A percentile compares a stretch with the other conserved stretches of the same genome.
Evolutionary conservation across 768 basidiomycete genomes (phyloP).

Genomic region (Trametes sanguinea): DNA sequence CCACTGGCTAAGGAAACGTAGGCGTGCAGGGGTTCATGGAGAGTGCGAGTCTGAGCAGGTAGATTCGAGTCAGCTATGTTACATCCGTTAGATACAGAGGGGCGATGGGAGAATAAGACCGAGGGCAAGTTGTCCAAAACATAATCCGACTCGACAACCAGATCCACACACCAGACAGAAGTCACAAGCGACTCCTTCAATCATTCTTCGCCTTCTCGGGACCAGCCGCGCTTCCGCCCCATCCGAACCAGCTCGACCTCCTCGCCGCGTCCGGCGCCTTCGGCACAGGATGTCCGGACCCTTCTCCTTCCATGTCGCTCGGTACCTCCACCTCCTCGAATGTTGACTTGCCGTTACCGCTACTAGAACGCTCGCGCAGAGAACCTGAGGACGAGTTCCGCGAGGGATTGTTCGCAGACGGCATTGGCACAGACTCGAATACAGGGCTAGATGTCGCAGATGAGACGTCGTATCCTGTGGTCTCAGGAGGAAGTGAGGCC

Average conservation of each 20-base stretch:
- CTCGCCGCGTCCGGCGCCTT: constrained; percentile 31
- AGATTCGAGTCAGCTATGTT: neutral
- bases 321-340: constrained; percentile 76
- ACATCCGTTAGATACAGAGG: constrained; percentile 2
- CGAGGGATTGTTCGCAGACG: constrained; percentile 33
- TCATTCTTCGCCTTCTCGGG: constrained; percentile 59
- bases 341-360: constrained; percentile 35
- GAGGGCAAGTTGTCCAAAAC: neutral
- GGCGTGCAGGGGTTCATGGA: too few relatives aligned
- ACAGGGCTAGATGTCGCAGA: constrained; percentile 27
- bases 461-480: constrained; percentile 28
- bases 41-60: neutral
- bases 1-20: too few relatives aligned
- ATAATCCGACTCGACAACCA: neutral
- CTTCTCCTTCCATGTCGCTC: constrained; percentile 67
- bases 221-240: constrained; percentile 40
- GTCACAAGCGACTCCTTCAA: neutral
- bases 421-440: constrained; percentile 31
- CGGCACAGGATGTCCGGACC: constrained; percentile 15
- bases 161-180: neutral
- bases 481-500: constrained; percentile 43
- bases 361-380: constrained; percentile 48
- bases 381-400: constrained; percentile 41
- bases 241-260: constrained; percentile 56
- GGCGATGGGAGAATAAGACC: neutral